A percentile compares a stretch with the other conserved stretches of the same genome.
Conservation (phyloP, 2,329 filamentous ascomycete genomes). For the Teratosphaeria viscida region DNA sequence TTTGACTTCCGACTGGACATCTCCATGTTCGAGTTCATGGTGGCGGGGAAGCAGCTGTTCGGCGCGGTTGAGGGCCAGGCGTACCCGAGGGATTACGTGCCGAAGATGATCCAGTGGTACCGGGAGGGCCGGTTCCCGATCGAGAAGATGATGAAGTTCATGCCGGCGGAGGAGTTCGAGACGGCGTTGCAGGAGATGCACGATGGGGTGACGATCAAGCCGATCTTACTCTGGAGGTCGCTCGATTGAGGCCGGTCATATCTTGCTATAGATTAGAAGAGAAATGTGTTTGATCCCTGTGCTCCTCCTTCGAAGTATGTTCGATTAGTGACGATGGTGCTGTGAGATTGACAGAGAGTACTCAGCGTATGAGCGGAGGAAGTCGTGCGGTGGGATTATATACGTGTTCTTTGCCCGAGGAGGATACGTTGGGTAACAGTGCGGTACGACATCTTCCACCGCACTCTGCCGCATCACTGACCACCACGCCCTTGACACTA, state of each 20-base stretch:
- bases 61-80: slow-evolving; percentile 40
- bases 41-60: slow-evolving; percentile 37
- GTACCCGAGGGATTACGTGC: slow-evolving; percentile 33
- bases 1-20: slow-evolving; percentile 34
- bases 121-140: slow-evolving; percentile 38
- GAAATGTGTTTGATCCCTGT: no score
- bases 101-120: slow-evolving; percentile 42
- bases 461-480: no score
- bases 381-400: no score
- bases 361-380: no score
- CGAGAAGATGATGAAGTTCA: slow-evolving; percentile 36
- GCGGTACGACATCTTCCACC: no score
- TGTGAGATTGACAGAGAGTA: no score
- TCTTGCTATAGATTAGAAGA: no score
- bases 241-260: background rate
- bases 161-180: slow-evolving; percentile 33
- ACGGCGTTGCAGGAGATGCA: slow-evolving; percentile 36
- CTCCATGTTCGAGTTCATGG: slow-evolving; percentile 37
- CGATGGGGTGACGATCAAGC: slow-evolving; percentile 30
- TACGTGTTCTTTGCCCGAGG: no score
- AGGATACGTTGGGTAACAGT: no score
- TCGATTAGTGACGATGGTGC: no score
- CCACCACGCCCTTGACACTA: no score
- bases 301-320: no score
- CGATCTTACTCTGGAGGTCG: slow-evolving; percentile 30